These are phyloP conservation scores for Fraxinus floribunda DNA, from an alignment of 305 asterid genomes.

Conservation along the genomic window DNA sequence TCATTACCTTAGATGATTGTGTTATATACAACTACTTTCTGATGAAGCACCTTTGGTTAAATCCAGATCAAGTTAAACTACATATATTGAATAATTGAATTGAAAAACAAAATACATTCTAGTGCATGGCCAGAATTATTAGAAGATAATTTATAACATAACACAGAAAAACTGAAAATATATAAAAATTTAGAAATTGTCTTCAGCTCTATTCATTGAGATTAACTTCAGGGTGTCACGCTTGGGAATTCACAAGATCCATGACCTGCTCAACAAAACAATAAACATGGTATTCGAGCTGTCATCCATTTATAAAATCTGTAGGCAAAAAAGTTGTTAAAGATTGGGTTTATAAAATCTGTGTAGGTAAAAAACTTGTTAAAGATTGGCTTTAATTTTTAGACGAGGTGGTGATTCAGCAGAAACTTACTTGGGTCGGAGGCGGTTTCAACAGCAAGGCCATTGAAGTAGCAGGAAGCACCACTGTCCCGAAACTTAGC, in stretches of 20 bases:
- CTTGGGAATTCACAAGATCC: conserved; percentile 68
- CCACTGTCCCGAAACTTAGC: conserved; percentile 54
- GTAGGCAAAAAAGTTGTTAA: too few relatives aligned
- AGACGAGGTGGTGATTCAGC: background rate
- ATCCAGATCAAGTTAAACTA: background rate
- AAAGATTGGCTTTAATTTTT: background rate
- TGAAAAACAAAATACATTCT: background rate
- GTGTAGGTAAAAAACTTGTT: background rate
- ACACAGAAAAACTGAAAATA: background rate
- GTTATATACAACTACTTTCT: background rate
- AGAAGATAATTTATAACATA: background rate
- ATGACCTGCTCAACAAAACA: conserved; percentile 46
- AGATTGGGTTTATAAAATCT: background rate
- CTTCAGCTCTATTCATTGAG: background rate
- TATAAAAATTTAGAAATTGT: background rate
- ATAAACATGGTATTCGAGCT: background rate
- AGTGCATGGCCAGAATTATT: background rate
- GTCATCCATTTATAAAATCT: background rate
- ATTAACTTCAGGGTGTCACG: conserved; percentile 39
- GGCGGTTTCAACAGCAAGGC: conserved; percentile 66
- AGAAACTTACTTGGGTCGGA: conserved; percentile 62
- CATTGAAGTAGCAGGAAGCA: conserved; percentile 64
- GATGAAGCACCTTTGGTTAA: background rate
- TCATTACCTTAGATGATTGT: background rate
- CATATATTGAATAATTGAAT: background rate